Conservation (phyloP, 306 rosid species). For the Rosa rugosa region DNA sequence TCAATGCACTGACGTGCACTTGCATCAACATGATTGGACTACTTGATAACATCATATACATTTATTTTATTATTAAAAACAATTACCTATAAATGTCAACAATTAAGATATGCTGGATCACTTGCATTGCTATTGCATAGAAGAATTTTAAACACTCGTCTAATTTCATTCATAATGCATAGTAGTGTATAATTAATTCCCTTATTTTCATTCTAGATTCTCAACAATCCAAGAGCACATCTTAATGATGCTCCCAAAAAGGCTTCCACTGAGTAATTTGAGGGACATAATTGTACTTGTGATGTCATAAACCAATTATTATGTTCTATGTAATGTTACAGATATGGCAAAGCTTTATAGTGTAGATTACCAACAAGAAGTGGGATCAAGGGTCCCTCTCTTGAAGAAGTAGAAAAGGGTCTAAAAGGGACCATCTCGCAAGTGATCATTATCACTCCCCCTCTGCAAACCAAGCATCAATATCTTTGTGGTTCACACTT, state of each 20-base stretch:
- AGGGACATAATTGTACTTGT: conserved; percentile 17
- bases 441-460: conserved; percentile 27
- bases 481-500: conserved; percentile 40
- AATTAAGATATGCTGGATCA: too few relatives aligned
- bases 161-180: background rate
- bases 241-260: conserved; percentile 27
- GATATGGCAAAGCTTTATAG: conserved; percentile 25
- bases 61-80: too few relatives aligned
- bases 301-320: conserved; percentile 13
- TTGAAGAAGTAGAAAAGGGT: conserved; percentile 28
- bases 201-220: background rate
- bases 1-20: too few relatives aligned
- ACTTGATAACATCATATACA: too few relatives aligned
- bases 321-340: background rate
- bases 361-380: conserved; percentile 38
- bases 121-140: too few relatives aligned
- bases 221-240: conserved; percentile 17
- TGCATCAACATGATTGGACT: too few relatives aligned
- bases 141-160: background rate
- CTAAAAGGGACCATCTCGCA: conserved; percentile 36
- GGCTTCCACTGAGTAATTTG: conserved; percentile 23
- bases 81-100: too few relatives aligned
- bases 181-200: background rate
- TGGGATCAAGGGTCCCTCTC: conserved; percentile 43
- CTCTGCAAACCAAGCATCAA: conserved; percentile 32